phyloP scores from a whole-genome alignment of 495 filamentous ascomycete species.

The Penicillium angulare region DNA sequence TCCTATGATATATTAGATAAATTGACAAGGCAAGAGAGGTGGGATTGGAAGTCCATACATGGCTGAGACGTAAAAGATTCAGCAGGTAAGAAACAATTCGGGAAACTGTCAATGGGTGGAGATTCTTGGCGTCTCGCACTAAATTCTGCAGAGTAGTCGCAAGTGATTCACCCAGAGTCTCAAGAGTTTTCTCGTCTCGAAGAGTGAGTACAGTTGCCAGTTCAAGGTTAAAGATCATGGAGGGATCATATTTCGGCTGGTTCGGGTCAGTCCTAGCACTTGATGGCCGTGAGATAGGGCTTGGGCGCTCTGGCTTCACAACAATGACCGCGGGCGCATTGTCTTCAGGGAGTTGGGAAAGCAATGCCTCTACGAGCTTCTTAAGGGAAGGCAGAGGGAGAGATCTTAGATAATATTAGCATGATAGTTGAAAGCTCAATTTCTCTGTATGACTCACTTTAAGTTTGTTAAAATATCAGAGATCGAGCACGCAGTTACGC shows the following conservation, averaged over 20 bases:
- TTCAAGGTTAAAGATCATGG: constrained; percentile 83
- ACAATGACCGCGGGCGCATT: constrained; percentile 77
- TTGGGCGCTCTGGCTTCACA: constrained; percentile 77
- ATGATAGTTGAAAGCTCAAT: not conserved
- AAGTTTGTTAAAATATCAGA: constrained; percentile 82
- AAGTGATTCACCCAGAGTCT: constrained; percentile 70
- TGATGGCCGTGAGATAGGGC: constrained; percentile 45
- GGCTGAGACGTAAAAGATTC: constrained; percentile 77
- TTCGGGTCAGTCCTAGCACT: constrained; percentile 50
- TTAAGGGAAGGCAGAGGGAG: constrained; percentile 67
- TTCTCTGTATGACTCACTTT: no score
- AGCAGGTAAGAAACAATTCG: constrained; percentile 85
- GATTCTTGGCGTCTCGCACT: constrained; percentile 71
- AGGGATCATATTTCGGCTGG: constrained; percentile 75
- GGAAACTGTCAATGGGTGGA: constrained; percentile 78
- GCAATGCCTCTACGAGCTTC: constrained; percentile 66
- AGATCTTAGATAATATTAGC: constrained; percentile 45
- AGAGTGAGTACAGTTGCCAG: constrained; percentile 82
- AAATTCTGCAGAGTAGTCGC: constrained; percentile 77
- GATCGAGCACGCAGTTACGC: constrained; percentile 84
- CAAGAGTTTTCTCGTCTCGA: constrained; percentile 69
- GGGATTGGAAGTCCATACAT: constrained; percentile 56
- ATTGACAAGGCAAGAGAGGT: not conserved
- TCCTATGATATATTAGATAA: constrained; percentile 56
- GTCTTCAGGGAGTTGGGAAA: constrained; percentile 85